A percentile compares a stretch with the other conserved stretches of the same genome.
phyloP scores from a whole-genome alignment of 2,329 filamentous ascomycete species.

The Sporothrix euskadiensis region DNA sequence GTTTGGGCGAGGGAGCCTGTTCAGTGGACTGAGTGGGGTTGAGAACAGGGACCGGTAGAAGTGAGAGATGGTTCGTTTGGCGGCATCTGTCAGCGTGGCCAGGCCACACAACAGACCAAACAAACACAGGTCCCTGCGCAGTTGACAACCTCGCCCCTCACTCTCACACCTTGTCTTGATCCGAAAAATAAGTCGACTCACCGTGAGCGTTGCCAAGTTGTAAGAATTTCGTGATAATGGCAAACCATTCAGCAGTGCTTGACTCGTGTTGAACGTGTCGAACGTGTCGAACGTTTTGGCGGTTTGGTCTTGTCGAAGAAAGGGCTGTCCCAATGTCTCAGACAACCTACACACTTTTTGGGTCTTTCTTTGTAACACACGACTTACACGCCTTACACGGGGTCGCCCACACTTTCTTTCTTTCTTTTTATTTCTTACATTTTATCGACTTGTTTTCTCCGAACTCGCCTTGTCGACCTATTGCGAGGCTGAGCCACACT shows the following conservation, averaged over 20 bases:
- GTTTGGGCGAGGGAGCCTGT: not conserved
- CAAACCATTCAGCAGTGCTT: too few relatives aligned
- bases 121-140: not conserved
- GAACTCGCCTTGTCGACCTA: not conserved
- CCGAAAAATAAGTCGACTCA: not conserved
- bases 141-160: slow-evolving; percentile 5
- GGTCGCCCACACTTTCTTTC: not conserved
- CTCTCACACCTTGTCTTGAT: not conserved
- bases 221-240: too few relatives aligned
- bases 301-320: not conserved
- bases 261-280: not conserved
- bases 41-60: not conserved
- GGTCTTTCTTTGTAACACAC: not conserved
- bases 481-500: not conserved
- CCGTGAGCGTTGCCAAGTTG: not conserved
- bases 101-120: not conserved
- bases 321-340: slow-evolving; percentile 5
- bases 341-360: not conserved
- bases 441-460: not conserved
- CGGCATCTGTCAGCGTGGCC: not conserved
- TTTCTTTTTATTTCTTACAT: not conserved
- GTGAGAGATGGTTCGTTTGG: not conserved
- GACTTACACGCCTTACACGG: not conserved
- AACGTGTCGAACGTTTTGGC: not conserved
- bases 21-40: not conserved